phyloP scores from a whole-genome alignment of 139 green algal species.

The Medakamo hakoo region DNA sequence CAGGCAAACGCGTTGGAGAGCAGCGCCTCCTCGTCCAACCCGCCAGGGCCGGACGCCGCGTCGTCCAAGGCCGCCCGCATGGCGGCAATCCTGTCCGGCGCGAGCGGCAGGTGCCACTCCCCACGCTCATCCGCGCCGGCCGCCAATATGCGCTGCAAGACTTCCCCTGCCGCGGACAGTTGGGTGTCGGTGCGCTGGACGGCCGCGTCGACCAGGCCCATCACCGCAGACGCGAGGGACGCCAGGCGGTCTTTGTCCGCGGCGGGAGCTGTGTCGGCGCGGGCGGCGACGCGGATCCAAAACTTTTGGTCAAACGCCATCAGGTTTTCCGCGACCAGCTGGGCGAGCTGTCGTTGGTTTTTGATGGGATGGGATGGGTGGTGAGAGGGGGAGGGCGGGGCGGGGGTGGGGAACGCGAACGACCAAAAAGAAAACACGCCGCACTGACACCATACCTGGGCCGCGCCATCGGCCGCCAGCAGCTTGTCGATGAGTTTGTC shows the following conservation, averaged over 20 bases:
- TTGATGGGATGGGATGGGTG: neutral
- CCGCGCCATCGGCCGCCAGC: conserved; percentile 27
- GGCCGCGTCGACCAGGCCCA: conserved; percentile 68
- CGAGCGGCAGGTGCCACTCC: conserved; percentile 76
- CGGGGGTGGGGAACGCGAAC: no score
- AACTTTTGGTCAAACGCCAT: conserved; percentile 73
- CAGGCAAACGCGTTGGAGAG: conserved; percentile 76
- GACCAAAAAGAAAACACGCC: neutral
- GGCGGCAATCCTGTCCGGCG: conserved; percentile 24
- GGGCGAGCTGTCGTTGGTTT: conserved; percentile 28
- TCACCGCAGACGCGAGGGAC: conserved; percentile 32
- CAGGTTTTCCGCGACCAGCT: conserved; percentile 70
- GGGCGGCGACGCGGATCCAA: conserved; percentile 74
- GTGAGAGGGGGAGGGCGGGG: neutral
- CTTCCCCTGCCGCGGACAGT: conserved; percentile 35
- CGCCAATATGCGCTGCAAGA: conserved; percentile 57
- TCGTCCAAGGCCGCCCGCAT: conserved; percentile 22
- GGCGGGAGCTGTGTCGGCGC: conserved; percentile 40
- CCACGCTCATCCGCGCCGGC: conserved; percentile 61
- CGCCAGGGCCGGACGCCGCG: no score
- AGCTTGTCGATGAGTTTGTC: conserved; percentile 69
- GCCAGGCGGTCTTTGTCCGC: conserved; percentile 35
- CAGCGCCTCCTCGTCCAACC: conserved; percentile 54
- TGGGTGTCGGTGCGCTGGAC: conserved; percentile 56
- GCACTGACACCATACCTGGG: conserved; percentile 32